Conservation (phyloP, 2,329 filamentous ascomycete species). For the Diplodia seriata region DNA sequence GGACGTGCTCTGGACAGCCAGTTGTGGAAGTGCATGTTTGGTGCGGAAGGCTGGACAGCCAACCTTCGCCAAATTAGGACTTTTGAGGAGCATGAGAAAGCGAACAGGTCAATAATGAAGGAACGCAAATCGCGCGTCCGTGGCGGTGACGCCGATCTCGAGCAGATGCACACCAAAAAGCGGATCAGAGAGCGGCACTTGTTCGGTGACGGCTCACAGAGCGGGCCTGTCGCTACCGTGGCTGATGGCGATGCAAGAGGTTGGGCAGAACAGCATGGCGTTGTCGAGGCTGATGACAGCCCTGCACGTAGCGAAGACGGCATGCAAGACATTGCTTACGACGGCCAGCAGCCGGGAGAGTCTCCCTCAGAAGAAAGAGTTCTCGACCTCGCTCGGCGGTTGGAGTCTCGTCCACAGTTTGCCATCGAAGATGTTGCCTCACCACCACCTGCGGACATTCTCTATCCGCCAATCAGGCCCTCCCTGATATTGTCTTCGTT, state of each 20-base stretch:
- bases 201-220: conserved; percentile 41
- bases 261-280: conserved; percentile 58
- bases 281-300: conserved; percentile 55
- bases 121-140: conserved; percentile 54
- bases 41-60: conserved; percentile 83
- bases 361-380: conserved; percentile 34
- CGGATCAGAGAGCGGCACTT: conserved; percentile 56
- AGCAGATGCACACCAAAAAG: conserved; percentile 57
- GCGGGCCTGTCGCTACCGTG: conserved; percentile 2
- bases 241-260: conserved; percentile 27
- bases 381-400: conserved; percentile 21
- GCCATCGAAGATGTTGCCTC: conserved; percentile 30
- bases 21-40: conserved; percentile 85
- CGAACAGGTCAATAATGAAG: conserved; percentile 46
- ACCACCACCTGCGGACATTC: conserved; percentile 29
- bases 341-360: conserved; percentile 9
- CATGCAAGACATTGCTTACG: conserved; percentile 49
- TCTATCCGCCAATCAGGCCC: conserved; percentile 43
- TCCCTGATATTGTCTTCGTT: conserved; percentile 43
- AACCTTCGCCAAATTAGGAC: conserved; percentile 67
- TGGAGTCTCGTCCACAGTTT: conserved; percentile 31
- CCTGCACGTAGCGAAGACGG: conserved; percentile 42
- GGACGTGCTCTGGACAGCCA: conserved; percentile 80
- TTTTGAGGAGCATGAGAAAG: conserved; percentile 66
- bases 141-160: conserved; percentile 34